Evolutionary conservation across 768 basidiomycete genomes (phyloP).

Genomic region (Leccinellum albellum): DNA sequence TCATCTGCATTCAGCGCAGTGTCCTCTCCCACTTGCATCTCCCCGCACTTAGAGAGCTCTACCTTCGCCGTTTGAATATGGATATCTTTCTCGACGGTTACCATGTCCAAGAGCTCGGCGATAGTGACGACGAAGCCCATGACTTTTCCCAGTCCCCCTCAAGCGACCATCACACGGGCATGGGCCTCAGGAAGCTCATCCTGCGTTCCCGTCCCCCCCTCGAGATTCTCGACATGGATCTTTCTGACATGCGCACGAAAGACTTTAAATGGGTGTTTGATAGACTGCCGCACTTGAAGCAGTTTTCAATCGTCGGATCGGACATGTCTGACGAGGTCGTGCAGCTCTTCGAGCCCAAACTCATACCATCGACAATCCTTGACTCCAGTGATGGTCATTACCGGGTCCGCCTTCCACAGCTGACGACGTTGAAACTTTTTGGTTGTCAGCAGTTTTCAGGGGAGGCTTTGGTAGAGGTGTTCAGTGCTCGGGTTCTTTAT

Average conservation of each 20-base stretch:
- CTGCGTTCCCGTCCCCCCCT: conserved; percentile 60
- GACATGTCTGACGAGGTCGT: conserved; percentile 79
- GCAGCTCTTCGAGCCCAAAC: conserved; percentile 48
- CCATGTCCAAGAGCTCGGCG: conserved; percentile 49
- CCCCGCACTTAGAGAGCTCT: conserved; percentile 57
- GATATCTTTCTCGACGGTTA: conserved; percentile 41
- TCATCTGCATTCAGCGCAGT: conserved; percentile 59
- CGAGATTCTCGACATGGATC: conserved; percentile 69
- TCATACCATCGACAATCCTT: not conserved
- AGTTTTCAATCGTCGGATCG: conserved; percentile 73
- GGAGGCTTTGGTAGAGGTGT: conserved; percentile 48
- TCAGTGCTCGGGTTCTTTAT: conserved; percentile 45
- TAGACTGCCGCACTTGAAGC: conserved; percentile 46
- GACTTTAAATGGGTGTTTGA: conserved; percentile 72
- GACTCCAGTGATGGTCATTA: conserved; percentile 14
- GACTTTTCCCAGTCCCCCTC: conserved; percentile 77
- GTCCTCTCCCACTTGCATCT: conserved; percentile 62
- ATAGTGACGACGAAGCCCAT: conserved; percentile 68
- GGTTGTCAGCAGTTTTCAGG: conserved; percentile 66
- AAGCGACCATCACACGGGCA: conserved; percentile 75
- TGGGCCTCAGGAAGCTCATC: conserved; percentile 70
- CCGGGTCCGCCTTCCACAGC: conserved; percentile 51
- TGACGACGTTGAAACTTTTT: conserved; percentile 49
- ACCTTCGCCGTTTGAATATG: conserved; percentile 65
- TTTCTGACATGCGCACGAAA: conserved; percentile 80